phyloP scores from a whole-genome alignment of 208 protist species.

The Trypanosoma brucei region DNA sequence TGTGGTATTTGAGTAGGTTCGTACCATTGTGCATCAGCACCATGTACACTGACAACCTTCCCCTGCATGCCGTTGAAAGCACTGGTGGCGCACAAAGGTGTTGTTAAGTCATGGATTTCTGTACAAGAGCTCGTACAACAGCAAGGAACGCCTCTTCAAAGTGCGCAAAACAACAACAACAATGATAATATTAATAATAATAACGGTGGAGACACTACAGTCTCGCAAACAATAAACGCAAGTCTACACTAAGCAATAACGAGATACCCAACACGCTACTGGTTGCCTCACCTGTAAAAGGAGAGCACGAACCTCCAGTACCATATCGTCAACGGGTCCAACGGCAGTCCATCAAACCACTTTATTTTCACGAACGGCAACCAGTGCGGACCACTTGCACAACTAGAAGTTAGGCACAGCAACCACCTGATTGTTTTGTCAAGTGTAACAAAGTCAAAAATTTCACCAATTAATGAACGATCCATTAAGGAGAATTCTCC shows the following conservation, averaged over 20 bases:
- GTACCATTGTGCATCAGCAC: slow-evolving; percentile 14
- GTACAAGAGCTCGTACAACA: too few species aligned
- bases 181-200: too few species aligned
- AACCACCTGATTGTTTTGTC: slow-evolving; percentile 21
- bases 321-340: slow-evolving; percentile 25
- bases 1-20: slow-evolving; percentile 47
- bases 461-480: neutral
- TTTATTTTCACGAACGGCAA: slow-evolving; percentile 11
- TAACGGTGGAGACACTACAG: too few species aligned
- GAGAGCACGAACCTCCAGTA: slow-evolving; percentile 23
- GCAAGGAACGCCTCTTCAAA: too few species aligned
- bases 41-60: slow-evolving; percentile 7
- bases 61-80: slow-evolving; percentile 14
- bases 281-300: neutral
- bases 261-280: too few species aligned
- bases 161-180: too few species aligned
- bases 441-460: slow-evolving; percentile 23
- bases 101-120: neutral
- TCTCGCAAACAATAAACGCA: too few species aligned
- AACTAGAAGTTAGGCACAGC: neutral
- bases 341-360: slow-evolving; percentile 23
- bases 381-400: slow-evolving; percentile 11
- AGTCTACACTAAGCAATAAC: too few species aligned
- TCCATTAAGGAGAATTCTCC: neutral
- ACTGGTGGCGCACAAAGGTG: neutral